These are phyloP conservation scores for Aspergillus sp. DNA, from an alignment of 2,329 filamentous ascomycete species.

Conservation along the genomic window DNA sequence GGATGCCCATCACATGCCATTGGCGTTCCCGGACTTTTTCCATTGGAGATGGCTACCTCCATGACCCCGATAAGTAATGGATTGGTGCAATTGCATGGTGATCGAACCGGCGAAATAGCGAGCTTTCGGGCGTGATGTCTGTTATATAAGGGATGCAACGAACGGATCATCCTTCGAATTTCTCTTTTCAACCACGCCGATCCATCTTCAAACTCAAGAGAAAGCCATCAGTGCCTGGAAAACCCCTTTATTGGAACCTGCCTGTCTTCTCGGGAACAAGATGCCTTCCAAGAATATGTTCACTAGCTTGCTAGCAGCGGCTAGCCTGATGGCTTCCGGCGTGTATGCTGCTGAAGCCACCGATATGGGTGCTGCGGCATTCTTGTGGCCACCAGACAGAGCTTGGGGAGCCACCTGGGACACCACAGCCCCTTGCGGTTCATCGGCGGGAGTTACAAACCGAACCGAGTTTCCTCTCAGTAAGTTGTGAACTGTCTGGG, in stretches of 20 bases:
- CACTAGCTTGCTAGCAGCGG: neutral
- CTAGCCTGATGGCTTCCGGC: neutral
- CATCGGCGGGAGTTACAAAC: slow-evolving; percentile 49
- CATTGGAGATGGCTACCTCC: neutral
- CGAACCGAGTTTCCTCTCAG: slow-evolving; percentile 60
- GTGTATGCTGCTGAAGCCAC: slow-evolving; percentile 21
- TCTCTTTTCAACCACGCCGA: neutral
- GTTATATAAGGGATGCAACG: neutral
- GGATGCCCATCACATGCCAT: neutral
- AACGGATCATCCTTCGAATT: neutral
- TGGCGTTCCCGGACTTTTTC: too few species aligned
- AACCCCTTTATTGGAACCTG: neutral
- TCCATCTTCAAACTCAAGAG: neutral
- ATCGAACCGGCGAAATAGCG: neutral
- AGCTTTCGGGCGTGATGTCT: neutral
- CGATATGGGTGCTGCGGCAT: slow-evolving; percentile 59
- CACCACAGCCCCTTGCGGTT: slow-evolving; percentile 62
- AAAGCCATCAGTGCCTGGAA: neutral
- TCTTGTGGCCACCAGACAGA: slow-evolving; percentile 63
- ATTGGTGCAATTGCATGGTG: neutral
- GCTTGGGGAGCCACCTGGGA: slow-evolving; percentile 58
- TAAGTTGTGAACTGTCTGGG: slow-evolving; percentile 30
- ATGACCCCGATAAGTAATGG: neutral
- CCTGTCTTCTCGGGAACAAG: neutral
- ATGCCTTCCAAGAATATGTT: slow-evolving; percentile 14